phyloP scores from a whole-genome alignment of 257 asterid species.

The Solanum paucissectum region DNA sequence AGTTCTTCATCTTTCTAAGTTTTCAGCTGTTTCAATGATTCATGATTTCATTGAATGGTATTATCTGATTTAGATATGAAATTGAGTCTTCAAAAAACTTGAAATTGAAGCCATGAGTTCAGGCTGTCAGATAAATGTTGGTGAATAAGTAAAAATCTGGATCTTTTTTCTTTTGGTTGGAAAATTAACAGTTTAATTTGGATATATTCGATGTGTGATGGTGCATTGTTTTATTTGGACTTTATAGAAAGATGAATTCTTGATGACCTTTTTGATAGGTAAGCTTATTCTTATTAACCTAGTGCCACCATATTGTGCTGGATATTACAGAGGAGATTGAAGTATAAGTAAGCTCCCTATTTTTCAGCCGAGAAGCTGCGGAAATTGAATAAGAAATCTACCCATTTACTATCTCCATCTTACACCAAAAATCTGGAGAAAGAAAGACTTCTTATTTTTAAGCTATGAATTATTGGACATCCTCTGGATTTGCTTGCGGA shows the following conservation, averaged over 20 bases:
- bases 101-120: not conserved
- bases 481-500: not conserved
- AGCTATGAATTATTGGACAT: not conserved
- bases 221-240: not conserved
- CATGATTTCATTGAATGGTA: not conserved
- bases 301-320: not conserved
- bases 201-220: not conserved
- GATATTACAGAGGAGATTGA: not conserved
- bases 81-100: not conserved
- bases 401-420: not conserved
- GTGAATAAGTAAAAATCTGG: not conserved
- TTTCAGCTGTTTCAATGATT: not conserved
- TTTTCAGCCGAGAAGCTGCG: not conserved
- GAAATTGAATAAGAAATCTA: not conserved
- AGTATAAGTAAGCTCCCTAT: not conserved
- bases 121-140: not conserved
- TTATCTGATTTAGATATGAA: not conserved
- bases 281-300: not conserved
- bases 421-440: not conserved
- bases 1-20: not conserved
- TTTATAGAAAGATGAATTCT: not conserved
- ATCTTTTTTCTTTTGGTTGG: not conserved
- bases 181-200: not conserved
- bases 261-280: not conserved
- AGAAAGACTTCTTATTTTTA: not conserved